A percentile compares a stretch with the other conserved stretches of the same genome.
Evolutionary conservation across 148 eudicot genomes (phyloP).

Genomic region (Cornus florida): DNA sequence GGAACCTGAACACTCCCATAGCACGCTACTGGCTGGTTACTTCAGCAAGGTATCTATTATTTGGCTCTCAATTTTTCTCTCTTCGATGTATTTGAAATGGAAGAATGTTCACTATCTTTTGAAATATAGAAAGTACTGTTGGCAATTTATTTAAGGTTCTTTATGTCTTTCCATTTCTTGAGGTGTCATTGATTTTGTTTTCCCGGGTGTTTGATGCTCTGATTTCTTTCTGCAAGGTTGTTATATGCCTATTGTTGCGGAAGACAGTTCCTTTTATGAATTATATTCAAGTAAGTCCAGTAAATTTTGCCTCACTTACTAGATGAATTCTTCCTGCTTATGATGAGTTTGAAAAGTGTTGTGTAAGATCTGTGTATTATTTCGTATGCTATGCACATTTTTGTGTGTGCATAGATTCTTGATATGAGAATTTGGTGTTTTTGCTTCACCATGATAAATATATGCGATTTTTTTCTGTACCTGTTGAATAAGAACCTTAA

Average conservation of each 20-base stretch:
- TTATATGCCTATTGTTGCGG: slow-evolving; percentile 78
- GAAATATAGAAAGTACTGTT: neutral
- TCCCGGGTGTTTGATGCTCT: slow-evolving; percentile 13
- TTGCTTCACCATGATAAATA: neutral
- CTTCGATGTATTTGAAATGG: neutral
- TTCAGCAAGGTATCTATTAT: slow-evolving; percentile 74
- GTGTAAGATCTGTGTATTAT: too few species aligned
- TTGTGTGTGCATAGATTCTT: neutral
- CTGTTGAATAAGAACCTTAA: neutral
- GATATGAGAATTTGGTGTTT: neutral
- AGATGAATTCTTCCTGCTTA: neutral
- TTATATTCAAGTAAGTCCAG: slow-evolving; percentile 72
- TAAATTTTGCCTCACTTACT: neutral
- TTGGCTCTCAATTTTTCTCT: neutral
- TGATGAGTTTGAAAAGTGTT: neutral
- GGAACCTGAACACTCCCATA: slow-evolving; percentile 71
- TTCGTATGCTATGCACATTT: too few species aligned
- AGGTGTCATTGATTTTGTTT: neutral
- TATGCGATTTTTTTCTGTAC: neutral
- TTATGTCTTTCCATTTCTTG: neutral
- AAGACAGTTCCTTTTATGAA: slow-evolving; percentile 81
- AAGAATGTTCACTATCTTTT: neutral
- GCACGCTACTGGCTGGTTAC: slow-evolving; percentile 85
- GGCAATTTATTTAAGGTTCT: neutral
- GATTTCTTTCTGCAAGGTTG: slow-evolving; percentile 53